Base-by-base conservation (phyloP, 352 stramenopile species). In the Pythium rhizo-oryzae region DNA sequence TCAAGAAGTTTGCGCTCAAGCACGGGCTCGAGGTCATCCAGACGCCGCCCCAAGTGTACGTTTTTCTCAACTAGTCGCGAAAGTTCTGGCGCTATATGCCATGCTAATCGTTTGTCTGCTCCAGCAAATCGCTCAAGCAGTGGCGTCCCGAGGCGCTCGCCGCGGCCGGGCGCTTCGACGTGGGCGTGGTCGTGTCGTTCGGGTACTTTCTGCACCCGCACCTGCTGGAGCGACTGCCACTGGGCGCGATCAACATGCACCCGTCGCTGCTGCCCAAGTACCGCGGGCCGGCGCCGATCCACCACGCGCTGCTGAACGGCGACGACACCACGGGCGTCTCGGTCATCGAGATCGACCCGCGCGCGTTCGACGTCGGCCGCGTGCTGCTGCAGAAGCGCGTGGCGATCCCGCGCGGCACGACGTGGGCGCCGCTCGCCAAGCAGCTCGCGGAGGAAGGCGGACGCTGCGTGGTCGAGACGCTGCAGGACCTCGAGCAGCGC, bases 111-210 rank as follows among this genome's bases (percentile, higher is more conserved):
- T 19, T 47, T n/a, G 5, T 47, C 41, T n/a, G 30, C 19, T 46
- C 5, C 51, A 90, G 79, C 18, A 96, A 96, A 65, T 89, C 82
- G 47, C 85, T 96, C 18, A 92, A 92, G 72, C 74, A 77, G 18
- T 96, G 85, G 87, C 64, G 41, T 2, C 62, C 67, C 25, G 62
- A 80, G 37, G 80, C 89, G 53, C 80, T 86, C 5, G 76, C 77
- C 0, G 59, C 76, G 0, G 57, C 76, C 0, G 62, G 77, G 6
- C 24, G 18, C 1, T 96, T 94, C 66, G 87, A 96, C 55, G 81
- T 97, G 8, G 89, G 87, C 9, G 87, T 97, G 2, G 89, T 97
- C 41, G 89, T 96, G n/a, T 96, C 88, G 4, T 97, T 97, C 60
- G 89, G 89, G 11, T 95, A 95, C 76, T 63, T 77, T 51, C 50